Conservation (phyloP, 331 rosid genomes). For the Rhamnella rubrinervis region DNA sequence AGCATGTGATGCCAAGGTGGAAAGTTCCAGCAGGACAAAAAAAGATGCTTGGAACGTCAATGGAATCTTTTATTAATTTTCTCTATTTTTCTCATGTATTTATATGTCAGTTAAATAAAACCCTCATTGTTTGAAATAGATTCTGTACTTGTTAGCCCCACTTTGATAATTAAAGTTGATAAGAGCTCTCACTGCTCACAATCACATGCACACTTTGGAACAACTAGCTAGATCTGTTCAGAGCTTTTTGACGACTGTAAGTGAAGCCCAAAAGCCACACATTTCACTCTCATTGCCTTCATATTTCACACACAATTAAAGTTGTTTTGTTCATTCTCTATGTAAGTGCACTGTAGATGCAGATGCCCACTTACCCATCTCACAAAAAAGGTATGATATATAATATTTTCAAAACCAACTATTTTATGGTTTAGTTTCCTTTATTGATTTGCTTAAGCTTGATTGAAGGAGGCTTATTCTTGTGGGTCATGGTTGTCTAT, state of each 20-base stretch:
- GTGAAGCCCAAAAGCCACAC: constrained; percentile 18
- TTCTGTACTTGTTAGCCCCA: constrained; percentile 4
- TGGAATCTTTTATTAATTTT: constrained; percentile 23
- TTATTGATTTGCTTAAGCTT: too few relatives aligned
- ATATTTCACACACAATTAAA: not conserved
- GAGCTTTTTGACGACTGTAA: not conserved
- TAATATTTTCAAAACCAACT: too few relatives aligned
- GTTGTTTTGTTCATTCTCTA: too few relatives aligned
- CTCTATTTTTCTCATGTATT: constrained; percentile 4
- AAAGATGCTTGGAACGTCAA: constrained; percentile 18
- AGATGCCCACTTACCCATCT: constrained; percentile 34
- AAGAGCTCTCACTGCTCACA: constrained; percentile 44
- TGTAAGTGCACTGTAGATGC: not conserved
- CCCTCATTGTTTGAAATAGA: not conserved
- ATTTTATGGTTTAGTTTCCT: too few relatives aligned
- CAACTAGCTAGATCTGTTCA: not conserved
- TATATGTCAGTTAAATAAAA: not conserved
- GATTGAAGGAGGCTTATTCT: too few relatives aligned
- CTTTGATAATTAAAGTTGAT: constrained; percentile 31
- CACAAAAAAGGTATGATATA: not conserved
- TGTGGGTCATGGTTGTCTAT: too few relatives aligned
- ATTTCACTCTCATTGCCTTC: constrained; percentile 12
- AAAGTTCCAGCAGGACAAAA: constrained; percentile 42
- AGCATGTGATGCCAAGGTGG: constrained; percentile 93
- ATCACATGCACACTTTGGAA: too few relatives aligned